Percentiles rank a stretch among this genome's conserved stretches.
Conservation (phyloP, 2,329 filamentous ascomycete species). For the Scytalidium lignicola region DNA sequence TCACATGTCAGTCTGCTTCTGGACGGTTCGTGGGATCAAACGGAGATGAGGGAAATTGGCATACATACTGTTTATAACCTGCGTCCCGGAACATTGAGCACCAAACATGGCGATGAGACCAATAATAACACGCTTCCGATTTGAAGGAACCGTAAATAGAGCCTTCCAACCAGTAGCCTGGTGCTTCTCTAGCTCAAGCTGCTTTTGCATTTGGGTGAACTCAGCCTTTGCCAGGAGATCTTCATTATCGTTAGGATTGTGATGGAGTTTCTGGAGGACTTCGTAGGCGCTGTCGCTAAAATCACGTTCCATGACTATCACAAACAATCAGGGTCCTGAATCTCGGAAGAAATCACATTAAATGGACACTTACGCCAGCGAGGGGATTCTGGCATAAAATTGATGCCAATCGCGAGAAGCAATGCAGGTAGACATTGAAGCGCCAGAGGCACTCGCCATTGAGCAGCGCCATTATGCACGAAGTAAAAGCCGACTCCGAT, state of each 20-base stretch:
- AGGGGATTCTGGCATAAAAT: constrained; percentile 75
- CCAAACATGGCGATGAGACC: constrained; percentile 1
- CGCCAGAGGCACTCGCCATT: constrained; percentile 63
- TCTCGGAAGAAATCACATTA: background rate
- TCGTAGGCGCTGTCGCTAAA: background rate
- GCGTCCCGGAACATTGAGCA: background rate
- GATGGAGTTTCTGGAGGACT: background rate
- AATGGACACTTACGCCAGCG: constrained; percentile 50
- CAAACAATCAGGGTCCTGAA: background rate
- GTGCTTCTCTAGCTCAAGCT: background rate
- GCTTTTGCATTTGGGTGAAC: background rate
- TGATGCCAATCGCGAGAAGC: constrained; percentile 64
- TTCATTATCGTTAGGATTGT: background rate
- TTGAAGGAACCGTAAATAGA: background rate
- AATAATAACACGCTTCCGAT: background rate
- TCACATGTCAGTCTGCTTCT: no score
- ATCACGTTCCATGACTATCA: background rate
- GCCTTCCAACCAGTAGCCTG: background rate
- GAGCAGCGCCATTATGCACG: constrained; percentile 8
- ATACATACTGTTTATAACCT: background rate
- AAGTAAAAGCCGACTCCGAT: constrained; percentile 21
- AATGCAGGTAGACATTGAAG: constrained; percentile 75
- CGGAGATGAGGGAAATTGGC: background rate
- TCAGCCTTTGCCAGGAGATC: background rate
- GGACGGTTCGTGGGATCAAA: no score